phyloP scores from a whole-genome alignment of 2,329 filamentous ascomycete genomes.

The Eurotiales sp. region DNA sequence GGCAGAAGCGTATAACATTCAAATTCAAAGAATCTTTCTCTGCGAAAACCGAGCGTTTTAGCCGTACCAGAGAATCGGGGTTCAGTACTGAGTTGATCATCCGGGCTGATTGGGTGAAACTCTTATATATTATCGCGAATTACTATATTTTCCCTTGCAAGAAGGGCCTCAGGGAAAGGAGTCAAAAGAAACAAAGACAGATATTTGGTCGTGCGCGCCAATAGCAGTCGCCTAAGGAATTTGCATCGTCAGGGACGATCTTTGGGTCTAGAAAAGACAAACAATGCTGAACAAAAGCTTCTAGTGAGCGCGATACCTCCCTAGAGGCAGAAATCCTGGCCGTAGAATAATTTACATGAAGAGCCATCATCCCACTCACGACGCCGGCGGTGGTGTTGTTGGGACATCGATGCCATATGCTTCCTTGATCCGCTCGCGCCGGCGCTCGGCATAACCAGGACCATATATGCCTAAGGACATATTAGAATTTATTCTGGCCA shows the following conservation, averaged over 20 bases:
- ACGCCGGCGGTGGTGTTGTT: conserved; percentile 49
- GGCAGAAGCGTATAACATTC: too few relatives aligned
- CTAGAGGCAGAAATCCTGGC: conserved; percentile 10
- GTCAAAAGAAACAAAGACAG: neutral
- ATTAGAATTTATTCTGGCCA: conserved; percentile 13
- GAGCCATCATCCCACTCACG: conserved; percentile 26
- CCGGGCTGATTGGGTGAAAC: neutral
- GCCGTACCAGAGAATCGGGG: too few relatives aligned
- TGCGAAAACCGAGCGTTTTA: too few relatives aligned
- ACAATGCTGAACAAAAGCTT: conserved; percentile 5
- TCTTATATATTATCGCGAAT: too few relatives aligned
- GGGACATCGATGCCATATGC: conserved; percentile 84
- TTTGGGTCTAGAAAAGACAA: neutral
- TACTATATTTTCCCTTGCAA: neutral
- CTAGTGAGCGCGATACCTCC: conserved; percentile 3
- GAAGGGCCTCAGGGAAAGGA: neutral
- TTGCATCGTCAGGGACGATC: neutral
- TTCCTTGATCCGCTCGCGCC: conserved; percentile 75
- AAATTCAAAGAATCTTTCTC: too few relatives aligned
- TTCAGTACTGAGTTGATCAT: neutral
- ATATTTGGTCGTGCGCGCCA: neutral
- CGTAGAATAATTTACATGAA: conserved; percentile 31
- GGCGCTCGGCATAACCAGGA: conserved; percentile 79
- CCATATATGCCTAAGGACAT: conserved; percentile 64
- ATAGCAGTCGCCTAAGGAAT: neutral